A percentile compares a stretch with the other conserved stretches of the same genome.
Evolutionary conservation across 2,329 filamentous ascomycete genomes (phyloP).

Genomic region (Fusarium setosum): DNA sequence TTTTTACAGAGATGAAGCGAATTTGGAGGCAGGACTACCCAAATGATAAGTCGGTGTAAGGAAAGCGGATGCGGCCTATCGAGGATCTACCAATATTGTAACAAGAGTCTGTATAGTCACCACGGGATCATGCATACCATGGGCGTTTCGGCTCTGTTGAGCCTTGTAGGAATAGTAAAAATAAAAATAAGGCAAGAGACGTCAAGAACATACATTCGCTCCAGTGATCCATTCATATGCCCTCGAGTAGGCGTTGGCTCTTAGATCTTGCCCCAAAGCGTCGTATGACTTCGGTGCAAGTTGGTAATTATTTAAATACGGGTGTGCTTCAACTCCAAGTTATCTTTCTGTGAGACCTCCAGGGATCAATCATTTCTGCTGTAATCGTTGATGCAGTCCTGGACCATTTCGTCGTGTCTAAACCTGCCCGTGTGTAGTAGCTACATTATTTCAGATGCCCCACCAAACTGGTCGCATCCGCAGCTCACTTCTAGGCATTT

Average conservation of each 20-base stretch:
- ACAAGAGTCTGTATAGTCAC: slow-evolving; percentile 47
- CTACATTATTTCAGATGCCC: slow-evolving; percentile 32
- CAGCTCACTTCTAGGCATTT: slow-evolving; percentile 30
- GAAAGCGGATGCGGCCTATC: slow-evolving; percentile 21
- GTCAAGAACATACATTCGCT: neutral
- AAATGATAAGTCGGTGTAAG: slow-evolving; percentile 47
- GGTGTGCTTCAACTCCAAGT: no score
- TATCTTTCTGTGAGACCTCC: neutral
- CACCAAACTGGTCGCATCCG: slow-evolving; percentile 28
- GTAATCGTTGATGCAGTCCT: neutral
- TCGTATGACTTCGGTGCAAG: no score
- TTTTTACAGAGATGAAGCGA: slow-evolving; percentile 55
- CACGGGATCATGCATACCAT: slow-evolving; percentile 46
- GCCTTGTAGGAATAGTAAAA: slow-evolving; percentile 46
- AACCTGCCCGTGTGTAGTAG: slow-evolving; percentile 23
- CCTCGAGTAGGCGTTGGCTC: no score
- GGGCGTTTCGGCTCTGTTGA: slow-evolving; percentile 48
- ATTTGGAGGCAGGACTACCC: slow-evolving; percentile 56
- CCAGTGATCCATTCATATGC: neutral
- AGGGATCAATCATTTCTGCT: neutral
- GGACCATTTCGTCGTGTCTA: neutral
- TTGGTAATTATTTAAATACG: no score
- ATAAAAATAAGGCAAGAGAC: slow-evolving; percentile 17
- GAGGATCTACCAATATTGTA: slow-evolving; percentile 42
- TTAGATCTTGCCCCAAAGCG: no score